A percentile compares a stretch with the other conserved stretches of the same genome.
Conservation (phyloP, 2,329 filamentous ascomycete species). For the Albophoma yamanashiensis region DNA sequence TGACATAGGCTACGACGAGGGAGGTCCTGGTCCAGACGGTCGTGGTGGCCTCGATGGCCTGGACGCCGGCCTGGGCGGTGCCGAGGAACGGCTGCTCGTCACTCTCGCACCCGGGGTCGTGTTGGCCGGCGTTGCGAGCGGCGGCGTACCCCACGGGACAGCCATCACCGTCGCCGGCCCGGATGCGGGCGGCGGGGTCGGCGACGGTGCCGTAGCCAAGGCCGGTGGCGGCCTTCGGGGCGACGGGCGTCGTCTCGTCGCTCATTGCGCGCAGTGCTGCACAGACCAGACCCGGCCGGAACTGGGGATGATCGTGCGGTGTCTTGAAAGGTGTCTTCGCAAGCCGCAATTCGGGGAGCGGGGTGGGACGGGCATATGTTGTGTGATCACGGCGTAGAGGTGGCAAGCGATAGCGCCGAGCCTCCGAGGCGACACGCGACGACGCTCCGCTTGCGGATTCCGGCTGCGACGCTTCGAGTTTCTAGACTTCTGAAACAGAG, state of each 20-base stretch:
- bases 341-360: neutral
- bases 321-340: neutral
- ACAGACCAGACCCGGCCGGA: neutral
- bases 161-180: neutral
- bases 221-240: neutral
- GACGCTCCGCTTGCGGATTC: neutral
- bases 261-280: neutral
- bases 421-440: neutral
- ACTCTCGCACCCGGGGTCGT: neutral
- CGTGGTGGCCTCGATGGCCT: constrained; percentile 28
- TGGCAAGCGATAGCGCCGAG: neutral
- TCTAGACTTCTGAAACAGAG: neutral
- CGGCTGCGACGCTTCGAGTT: neutral
- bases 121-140: neutral
- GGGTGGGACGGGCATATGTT: neutral
- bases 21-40: constrained; percentile 24
- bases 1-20: constrained; percentile 25
- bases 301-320: too few species aligned
- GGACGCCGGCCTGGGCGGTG: constrained; percentile 22
- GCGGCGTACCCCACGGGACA: neutral
- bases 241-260: neutral
- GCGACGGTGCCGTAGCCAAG: neutral
- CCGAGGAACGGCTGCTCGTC: constrained; percentile 7
- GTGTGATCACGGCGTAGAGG: neutral
- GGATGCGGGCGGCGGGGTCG: neutral